phyloP scores from a whole-genome alignment of 2,329 filamentous ascomycete species.

The Aspergillus novoparasiticus region DNA sequence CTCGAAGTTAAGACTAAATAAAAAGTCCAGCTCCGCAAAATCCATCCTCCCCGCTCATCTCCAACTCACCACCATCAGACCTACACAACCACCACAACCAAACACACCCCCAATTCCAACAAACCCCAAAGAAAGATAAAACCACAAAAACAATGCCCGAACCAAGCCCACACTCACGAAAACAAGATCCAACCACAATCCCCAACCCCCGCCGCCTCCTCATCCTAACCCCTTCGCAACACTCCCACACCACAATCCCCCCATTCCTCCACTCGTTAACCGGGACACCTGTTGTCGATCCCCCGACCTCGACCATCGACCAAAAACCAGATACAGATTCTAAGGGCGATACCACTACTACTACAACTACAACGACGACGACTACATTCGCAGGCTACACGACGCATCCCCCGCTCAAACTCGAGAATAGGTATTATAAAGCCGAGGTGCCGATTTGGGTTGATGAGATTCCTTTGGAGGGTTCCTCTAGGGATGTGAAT shows the following conservation, averaged over 20 bases:
- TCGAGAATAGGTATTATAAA: constrained; percentile 48
- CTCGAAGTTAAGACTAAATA: too few relatives aligned
- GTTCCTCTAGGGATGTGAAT: too few relatives aligned
- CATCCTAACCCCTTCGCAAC: constrained; percentile 41
- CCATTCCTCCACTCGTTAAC: constrained; percentile 41
- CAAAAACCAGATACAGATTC: not conserved
- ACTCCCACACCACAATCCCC: constrained; percentile 40
- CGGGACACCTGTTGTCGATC: constrained; percentile 27
- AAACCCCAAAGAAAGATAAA: not conserved
- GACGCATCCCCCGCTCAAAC: constrained; percentile 44
- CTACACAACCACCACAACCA: not conserved
- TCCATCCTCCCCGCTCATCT: not conserved
- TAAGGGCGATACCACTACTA: too few relatives aligned
- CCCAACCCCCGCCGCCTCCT: constrained; percentile 45
- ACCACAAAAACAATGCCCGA: constrained; percentile 9
- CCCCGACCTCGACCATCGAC: constrained; percentile 11
- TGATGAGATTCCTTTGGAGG: constrained; percentile 43
- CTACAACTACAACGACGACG: not conserved
- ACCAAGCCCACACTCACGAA: not conserved
- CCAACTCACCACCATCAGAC: not conserved
- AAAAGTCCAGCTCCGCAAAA: not conserved
- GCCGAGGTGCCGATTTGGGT: constrained; percentile 51
- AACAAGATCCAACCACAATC: constrained; percentile 26
- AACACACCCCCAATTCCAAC: too few relatives aligned
- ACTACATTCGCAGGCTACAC: constrained; percentile 48